Base-by-base conservation (phyloP, 768 basidiomycete species). In the Termitomyces sp. region DNA sequence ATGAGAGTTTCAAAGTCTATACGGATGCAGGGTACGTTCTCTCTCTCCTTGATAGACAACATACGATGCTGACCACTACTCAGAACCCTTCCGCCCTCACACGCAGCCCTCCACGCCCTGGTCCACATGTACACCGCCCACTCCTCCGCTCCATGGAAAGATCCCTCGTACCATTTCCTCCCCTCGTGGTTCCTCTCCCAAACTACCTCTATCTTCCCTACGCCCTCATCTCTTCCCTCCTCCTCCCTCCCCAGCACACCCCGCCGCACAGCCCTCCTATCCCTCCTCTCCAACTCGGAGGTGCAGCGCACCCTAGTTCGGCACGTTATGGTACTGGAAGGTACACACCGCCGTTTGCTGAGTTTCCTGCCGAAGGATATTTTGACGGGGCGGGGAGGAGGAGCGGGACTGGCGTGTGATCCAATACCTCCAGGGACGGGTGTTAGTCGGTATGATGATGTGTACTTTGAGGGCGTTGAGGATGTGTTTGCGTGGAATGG, bases 101-200 rank as follows among this genome's bases (percentile, higher is more conserved):
- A 74, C 9, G 77, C 80, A 0, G 66, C 80, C 2, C 71, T 93
- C 0, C 88, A 97, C 60, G 80, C 97, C 8, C 78, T 98, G 3
- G 88, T 90, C 0, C 90, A 94, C 64, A 81, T 98, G 22, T 98
- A 98, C 67, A 90, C 80, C 3, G 82, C 87, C 42, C 87, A 92
- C 7, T 88, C 91, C 0, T 75, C 71, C 9, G 67, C 84, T 0
- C 67, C 96, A 2, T 98, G 94, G 94, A 98, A 95, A 73, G 83
- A 87, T 14, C 73, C 87, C 0, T 63, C 67, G 1, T 74, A 79
- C 32, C 64, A 79, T 1, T 66, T 76, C 0, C 97, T 79, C 34
- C 64, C 79, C 1, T 66, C 77, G 0, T 98, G 94, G 94, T 83
- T 97, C 61, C 64, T 79, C 1, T 67, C 71, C n/a, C 85, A 83